Base-by-base conservation (phyloP, 2,329 filamentous ascomycete genomes). In the Penicillium sp. region DNA sequence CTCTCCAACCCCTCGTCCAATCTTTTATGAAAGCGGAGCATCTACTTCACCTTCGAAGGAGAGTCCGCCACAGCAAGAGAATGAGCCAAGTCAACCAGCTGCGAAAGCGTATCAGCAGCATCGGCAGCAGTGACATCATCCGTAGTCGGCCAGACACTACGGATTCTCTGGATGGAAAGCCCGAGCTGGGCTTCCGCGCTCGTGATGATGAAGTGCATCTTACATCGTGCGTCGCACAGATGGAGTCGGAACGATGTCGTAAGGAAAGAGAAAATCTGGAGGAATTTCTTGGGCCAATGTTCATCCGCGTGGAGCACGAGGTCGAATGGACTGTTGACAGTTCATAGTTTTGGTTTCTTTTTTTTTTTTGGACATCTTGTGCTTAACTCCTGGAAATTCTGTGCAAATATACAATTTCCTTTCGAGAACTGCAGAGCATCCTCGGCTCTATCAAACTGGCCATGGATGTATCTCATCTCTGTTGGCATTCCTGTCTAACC, bases 1-100 rank as follows among this genome's bases (percentile, higher is more conserved):
- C 55, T n/a, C 49, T 68, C n/a, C 52, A 60, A 17, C 66, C 66
- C 6, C 52, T 76, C 20, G 17, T 61, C 47, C 57, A 51, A 45
- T 56, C 48, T 11, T 35, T 54, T 31, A 54, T 55, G 45, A 62
- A 58, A 35, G 17, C 61, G 2, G 54, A 60, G 14, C 47, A 58
- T 20, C 12, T 57, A 12, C 35, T 48, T 11, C 38, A 53, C 39
- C 35, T 53, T 35, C 54, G 31, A 11, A 50, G 22, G 10, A 31
- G n/a, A 49, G 25, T 39, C 43, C 42, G 34, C 22, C 51, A 10
- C 49, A 53, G 48, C 48, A 50, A 54, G 25, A 39, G 11, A 14
- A 17, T 38, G 28, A 37, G 34, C 20, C 37, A 35, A 31, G 31
- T 54, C 34, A 51, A 51, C 17, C 22, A 39, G 7, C 28, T 53